phyloP scores from a whole-genome alignment of 768 basidiomycete genomes.

The Hygrophoropsis aurantiaca region DNA sequence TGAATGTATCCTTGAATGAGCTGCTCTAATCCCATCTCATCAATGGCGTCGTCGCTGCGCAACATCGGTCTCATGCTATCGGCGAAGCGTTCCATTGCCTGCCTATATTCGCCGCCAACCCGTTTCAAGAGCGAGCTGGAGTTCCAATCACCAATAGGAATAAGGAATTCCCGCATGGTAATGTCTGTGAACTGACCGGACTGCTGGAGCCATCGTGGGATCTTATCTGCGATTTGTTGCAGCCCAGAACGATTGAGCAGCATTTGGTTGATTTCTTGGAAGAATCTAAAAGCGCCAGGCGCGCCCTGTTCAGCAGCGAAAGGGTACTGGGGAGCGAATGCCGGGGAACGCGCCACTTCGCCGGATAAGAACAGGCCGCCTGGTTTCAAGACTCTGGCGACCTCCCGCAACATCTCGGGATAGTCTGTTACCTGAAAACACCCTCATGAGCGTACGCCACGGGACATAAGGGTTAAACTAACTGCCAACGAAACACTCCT shows the following conservation, averaged over 20 bases:
- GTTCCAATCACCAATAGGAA: conserved; percentile 63
- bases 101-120: conserved; percentile 45
- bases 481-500: conserved; percentile 61
- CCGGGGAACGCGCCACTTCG: conserved; percentile 53
- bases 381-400: conserved; percentile 61
- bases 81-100: conserved; percentile 41
- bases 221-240: conserved; percentile 31
- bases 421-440: conserved; percentile 54
- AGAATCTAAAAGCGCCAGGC: conserved; percentile 30
- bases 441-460: conserved; percentile 12
- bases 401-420: conserved; percentile 51
- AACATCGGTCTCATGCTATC: conserved; percentile 52
- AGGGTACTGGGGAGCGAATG: conserved; percentile 36
- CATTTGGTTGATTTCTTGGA: conserved; percentile 39
- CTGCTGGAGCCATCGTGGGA: conserved; percentile 37
- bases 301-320: conserved; percentile 22
- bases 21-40: conserved; percentile 34
- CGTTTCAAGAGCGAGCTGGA: conserved; percentile 27
- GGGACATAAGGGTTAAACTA: conserved; percentile 24
- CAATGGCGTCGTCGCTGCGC: conserved; percentile 34
- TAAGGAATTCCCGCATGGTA: conserved; percentile 28
- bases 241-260: conserved; percentile 38
- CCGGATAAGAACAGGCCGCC: conserved; percentile 71
- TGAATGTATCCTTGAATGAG: conserved; percentile 42
- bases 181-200: conserved; percentile 44